Evolutionary conservation across 2,329 filamentous ascomycete species (phyloP).

Genomic region (Apiospora malaysiana): DNA sequence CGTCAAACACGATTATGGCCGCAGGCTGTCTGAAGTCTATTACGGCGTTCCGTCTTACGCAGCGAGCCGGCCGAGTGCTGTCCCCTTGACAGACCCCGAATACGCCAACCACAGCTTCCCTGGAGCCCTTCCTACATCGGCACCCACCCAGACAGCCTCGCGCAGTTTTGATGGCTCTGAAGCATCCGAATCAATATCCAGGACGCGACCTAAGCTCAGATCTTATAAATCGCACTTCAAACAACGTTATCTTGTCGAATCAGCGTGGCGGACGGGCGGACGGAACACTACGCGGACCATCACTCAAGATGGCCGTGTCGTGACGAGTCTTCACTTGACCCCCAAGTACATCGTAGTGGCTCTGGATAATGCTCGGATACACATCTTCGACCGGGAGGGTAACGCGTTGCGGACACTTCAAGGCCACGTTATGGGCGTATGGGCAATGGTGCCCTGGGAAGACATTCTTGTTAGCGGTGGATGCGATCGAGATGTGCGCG

Average conservation of each 20-base stretch:
- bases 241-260: slow-evolving; percentile 95
- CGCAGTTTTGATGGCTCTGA: slow-evolving; percentile 22
- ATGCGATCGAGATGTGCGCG: slow-evolving; percentile 93
- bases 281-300: slow-evolving; percentile 83
- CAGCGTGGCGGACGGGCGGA: slow-evolving; percentile 94
- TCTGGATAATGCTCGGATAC: slow-evolving; percentile 97
- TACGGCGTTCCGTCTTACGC: slow-evolving; percentile 40
- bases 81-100: slow-evolving; percentile 41
- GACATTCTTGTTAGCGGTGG: slow-evolving; percentile 94
- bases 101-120: slow-evolving; percentile 51
- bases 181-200: slow-evolving; percentile 23
- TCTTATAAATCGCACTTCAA: slow-evolving; percentile 98
- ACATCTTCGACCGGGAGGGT: slow-evolving; percentile 94
- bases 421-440: slow-evolving; percentile 98
- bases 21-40: slow-evolving; percentile 60
- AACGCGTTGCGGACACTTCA: slow-evolving; percentile 87
- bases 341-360: slow-evolving; percentile 97
- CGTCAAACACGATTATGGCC: slow-evolving; percentile 89
- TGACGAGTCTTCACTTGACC: slow-evolving; percentile 93
- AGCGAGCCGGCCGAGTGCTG: slow-evolving; percentile 39
- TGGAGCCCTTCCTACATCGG: slow-evolving; percentile 45
- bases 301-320: slow-evolving; percentile 94
- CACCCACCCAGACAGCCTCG: slow-evolving; percentile 13
- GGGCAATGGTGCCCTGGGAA: slow-evolving; percentile 99
- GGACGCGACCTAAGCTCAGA: slow-evolving; percentile 66